These are phyloP conservation scores for Irpex sp. DNA, from an alignment of 1,284 basidiomycete genomes.

Conservation along the genomic window DNA sequence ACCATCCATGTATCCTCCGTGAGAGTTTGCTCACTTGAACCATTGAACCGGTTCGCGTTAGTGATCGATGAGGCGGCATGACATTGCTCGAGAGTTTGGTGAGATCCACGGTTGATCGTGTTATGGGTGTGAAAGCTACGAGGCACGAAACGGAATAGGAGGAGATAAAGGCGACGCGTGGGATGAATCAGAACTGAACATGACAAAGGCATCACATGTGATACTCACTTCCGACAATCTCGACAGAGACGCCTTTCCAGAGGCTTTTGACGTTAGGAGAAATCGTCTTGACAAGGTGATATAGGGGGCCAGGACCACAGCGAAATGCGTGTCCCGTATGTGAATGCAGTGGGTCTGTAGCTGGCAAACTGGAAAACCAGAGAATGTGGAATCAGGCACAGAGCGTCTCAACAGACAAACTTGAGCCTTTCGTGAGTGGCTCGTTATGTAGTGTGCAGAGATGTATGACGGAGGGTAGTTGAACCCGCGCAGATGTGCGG, in stretches of 20 bases:
- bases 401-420: neutral
- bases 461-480: neutral
- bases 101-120: neutral
- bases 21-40: constrained; percentile 15
- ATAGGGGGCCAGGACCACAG: neutral
- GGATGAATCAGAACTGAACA: too few relatives aligned
- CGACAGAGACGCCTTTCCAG: neutral
- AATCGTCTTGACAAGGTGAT: neutral
- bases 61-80: neutral
- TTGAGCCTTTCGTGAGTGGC: neutral
- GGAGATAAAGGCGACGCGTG: neutral
- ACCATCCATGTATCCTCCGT: constrained; percentile 45
- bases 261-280: neutral
- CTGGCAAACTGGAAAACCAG: too few relatives aligned
- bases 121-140: neutral
- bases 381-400: neutral
- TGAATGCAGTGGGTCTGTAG: neutral
- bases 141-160: neutral
- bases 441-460: neutral
- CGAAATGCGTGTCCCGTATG: neutral
- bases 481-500: neutral
- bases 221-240: neutral
- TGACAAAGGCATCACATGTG: too few relatives aligned
- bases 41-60: neutral
- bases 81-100: neutral